Evolutionary conservation across 1,284 basidiomycete species (phyloP).

Genomic region (Meripilus lineatus): DNA sequence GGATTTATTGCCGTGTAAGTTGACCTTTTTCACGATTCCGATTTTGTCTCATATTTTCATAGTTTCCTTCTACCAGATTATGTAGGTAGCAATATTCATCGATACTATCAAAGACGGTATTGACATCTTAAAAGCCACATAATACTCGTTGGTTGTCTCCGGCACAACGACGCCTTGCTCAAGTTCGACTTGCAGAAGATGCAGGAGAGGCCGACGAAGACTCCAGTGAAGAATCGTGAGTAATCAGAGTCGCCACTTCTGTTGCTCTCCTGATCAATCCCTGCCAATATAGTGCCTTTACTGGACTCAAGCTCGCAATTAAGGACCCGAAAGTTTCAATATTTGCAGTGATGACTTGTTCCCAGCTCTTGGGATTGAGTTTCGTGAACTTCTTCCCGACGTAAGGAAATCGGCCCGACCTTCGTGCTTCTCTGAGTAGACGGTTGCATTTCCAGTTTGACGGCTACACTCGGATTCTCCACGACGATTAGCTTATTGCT

Average conservation of each 20-base stretch:
- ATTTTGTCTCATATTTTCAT: background rate
- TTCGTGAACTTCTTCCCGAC: slow-evolving; percentile 76
- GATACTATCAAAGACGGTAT: background rate
- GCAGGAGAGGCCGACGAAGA: slow-evolving; percentile 69
- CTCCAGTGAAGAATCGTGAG: slow-evolving; percentile 47
- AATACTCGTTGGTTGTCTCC: slow-evolving; percentile 66
- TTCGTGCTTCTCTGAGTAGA: slow-evolving; percentile 7
- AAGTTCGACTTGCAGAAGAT: slow-evolving; percentile 70
- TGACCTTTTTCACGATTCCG: background rate
- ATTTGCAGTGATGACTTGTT: slow-evolving; percentile 50
- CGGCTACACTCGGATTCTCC: slow-evolving; percentile 59
- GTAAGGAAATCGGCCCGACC: no score
- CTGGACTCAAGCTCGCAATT: slow-evolving; percentile 53
- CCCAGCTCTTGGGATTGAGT: slow-evolving; percentile 56
- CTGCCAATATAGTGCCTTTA: slow-evolving; percentile 36
- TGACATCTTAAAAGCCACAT: slow-evolving; percentile 39
- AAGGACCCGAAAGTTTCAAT: slow-evolving; percentile 59
- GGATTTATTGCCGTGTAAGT: slow-evolving; percentile 52
- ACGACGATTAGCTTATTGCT: slow-evolving; percentile 58
- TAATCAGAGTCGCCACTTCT: slow-evolving; percentile 8
- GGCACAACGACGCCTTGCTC: slow-evolving; percentile 59
- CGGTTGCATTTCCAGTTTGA: slow-evolving; percentile 37
- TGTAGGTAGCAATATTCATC: slow-evolving; percentile 11
- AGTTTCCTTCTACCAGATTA: slow-evolving; percentile 22
- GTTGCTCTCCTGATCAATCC: background rate